Conservation (phyloP, 495 filamentous ascomycete genomes). For the Aspergillus baeticus region DNA sequence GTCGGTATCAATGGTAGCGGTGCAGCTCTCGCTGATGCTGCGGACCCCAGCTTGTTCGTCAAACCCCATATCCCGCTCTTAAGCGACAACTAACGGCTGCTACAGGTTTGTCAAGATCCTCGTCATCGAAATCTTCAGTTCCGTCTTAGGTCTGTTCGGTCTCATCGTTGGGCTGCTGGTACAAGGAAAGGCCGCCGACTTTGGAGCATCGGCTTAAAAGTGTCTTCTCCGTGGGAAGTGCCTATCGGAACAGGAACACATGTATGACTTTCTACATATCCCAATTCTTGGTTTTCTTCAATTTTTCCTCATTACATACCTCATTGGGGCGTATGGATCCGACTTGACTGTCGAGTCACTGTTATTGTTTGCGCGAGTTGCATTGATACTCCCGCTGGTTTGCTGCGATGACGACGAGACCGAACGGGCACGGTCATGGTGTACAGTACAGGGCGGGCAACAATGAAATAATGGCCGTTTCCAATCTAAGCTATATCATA, state of each 20-base stretch:
- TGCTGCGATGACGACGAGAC: slow-evolving; percentile 8
- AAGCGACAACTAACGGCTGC: slow-evolving; percentile 18
- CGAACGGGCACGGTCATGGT: slow-evolving; percentile 16
- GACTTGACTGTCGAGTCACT: slow-evolving; percentile 30
- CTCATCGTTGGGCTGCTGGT: slow-evolving; percentile 91
- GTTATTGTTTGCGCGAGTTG: slow-evolving; percentile 28
- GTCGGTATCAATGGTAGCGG: slow-evolving; percentile 98
- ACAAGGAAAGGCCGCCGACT: slow-evolving; percentile 75
- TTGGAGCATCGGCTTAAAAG: slow-evolving; percentile 46
- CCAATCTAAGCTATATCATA: slow-evolving; percentile 5
- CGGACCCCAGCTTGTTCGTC: slow-evolving; percentile 83
- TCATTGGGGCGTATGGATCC: slow-evolving; percentile 45
- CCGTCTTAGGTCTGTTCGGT: slow-evolving; percentile 95
- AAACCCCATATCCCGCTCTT: neutral
- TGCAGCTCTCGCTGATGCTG: slow-evolving; percentile 93
- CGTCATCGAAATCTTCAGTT: slow-evolving; percentile 99
- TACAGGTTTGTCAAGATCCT: slow-evolving; percentile 97
- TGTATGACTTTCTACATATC: slow-evolving; percentile 29
- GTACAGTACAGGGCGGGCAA: slow-evolving; percentile 35
- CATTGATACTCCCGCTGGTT: slow-evolving; percentile 26
- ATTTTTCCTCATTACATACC: slow-evolving; percentile 36
- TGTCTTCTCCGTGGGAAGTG: slow-evolving; percentile 17
- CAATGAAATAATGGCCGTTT: slow-evolving; percentile 19
- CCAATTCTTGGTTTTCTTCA: slow-evolving; percentile 20
- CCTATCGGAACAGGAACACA: slow-evolving; percentile 4